Base-by-base conservation (phyloP, 495 filamentous ascomycete genomes). In the Baudoinia panamericana region DNA sequence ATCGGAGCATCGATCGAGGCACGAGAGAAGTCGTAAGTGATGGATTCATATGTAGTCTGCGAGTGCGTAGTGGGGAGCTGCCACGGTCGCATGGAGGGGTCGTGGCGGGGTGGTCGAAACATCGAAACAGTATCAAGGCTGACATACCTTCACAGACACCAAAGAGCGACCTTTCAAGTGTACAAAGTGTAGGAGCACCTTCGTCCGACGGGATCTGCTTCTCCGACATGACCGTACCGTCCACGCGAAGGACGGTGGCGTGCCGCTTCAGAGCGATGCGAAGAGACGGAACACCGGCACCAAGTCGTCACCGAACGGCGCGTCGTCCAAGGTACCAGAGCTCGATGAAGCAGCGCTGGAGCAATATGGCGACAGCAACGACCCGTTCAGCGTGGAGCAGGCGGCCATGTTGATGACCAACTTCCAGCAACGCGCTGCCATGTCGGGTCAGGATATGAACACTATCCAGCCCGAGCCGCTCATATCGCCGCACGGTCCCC, bases 101-200 rank as follows among this genome's bases (percentile, higher is more conserved):
- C 2, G 30, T 44, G 15, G 41, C 13, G 24, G 33, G 32, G 23
- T 35, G 23, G 23, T 34, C 21, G 22, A 37, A 36, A 30, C 16
- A 19, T 23, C 38, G 38, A 30, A n/a, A n/a, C 38, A 15, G 38
- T 41, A 17, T 15, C 27, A 34, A 31, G 10, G 20, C 31, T 22
- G 19, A 37, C 35, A 26, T 24, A 18, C 37, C 15, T 2, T 4
- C 20, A 17, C 65, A 94, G 88, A 95, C 64, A 97, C 90, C 36
- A 97, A 97, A 67, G 90, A 97, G 63, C 82, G 90, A 43, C 90
- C 90, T 24, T 97, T 97, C 72, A 95, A 95, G 58, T 97, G 90
- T 66, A 66, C 79, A 57, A 97, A 97, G 67, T 97, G 90, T 65
- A 75, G 87, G 54, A 96, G 90, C 70, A 97, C 90, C 43, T 97